These are phyloP conservation scores for Schizochytrium sp. DNA, from an alignment of 108 stramenopile genomes.

Conservation along the genomic window DNA sequence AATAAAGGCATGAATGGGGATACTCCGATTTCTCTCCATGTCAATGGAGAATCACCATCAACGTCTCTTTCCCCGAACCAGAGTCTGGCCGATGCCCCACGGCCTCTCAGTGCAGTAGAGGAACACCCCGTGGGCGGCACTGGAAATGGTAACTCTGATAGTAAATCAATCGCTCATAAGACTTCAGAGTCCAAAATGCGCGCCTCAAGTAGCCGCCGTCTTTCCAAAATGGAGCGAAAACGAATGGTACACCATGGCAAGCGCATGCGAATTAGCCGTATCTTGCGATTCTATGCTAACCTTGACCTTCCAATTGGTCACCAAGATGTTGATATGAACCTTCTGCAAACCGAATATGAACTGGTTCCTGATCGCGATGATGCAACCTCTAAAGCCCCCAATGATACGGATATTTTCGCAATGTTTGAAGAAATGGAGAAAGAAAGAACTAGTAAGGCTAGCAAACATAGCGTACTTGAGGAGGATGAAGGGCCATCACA, in stretches of 20 bases:
- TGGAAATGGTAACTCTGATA: too few relatives aligned
- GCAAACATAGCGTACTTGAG: background rate
- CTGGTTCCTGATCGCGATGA: conserved; percentile 31
- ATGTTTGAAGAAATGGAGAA: conserved; percentile 55
- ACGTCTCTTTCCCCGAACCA: too few relatives aligned
- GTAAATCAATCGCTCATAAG: too few relatives aligned
- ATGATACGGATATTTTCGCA: conserved; percentile 5
- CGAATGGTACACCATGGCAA: conserved; percentile 35
- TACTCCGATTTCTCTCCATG: background rate
- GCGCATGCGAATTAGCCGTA: background rate
- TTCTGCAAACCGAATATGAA: conserved; percentile 20
- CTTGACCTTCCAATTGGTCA: conserved; percentile 41
- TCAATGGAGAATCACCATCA: too few relatives aligned
- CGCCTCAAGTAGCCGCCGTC: background rate
- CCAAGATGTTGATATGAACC: conserved; percentile 59
- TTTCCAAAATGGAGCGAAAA: background rate
- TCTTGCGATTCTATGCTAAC: conserved; percentile 25
- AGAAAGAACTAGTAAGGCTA: background rate
- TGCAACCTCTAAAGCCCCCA: background rate
- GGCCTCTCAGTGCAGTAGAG: too few relatives aligned
- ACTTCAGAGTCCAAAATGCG: background rate
- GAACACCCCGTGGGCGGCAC: too few relatives aligned
- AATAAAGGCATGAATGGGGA: background rate
- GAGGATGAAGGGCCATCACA: background rate
- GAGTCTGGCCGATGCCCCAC: too few relatives aligned